Evolutionary conservation across 441 rosid genomes (phyloP), one percentile per base, ranked within the genome.

Genomic region (Euphorbia corollata): DNA sequence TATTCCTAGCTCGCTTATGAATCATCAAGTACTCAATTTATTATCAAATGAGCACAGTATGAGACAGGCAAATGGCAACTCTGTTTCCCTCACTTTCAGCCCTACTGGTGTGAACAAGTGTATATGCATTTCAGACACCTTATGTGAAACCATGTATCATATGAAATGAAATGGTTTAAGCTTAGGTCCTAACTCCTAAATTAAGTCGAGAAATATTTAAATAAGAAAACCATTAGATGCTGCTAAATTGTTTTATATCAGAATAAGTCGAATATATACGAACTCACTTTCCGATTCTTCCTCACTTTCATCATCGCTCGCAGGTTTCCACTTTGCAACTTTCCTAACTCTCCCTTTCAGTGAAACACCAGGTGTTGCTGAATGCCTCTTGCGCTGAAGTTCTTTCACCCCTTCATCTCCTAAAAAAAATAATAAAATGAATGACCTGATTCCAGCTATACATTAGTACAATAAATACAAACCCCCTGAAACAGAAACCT

Each of bases 341-440:
- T 95, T 95, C 82, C 99, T 86, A 43, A 95, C 95, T 78, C 99
- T 90, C 74, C 99, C 98, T 77, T 86, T 91, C 15, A 86, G 56
- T 70, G 99, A 95, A 72, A 91, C 95, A 76, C 90, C 97, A 56
- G 98, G 92, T 38, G 91, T 79, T 41, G 96, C 97, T 38, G 90
- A 90, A 75, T 87, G 98, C 82, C 99, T 82, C 87, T 95, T 95
- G 71, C 96, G 84, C 68, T 87, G 93, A 77, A 91, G 97, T 84
- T 86, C 98, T 76, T 83, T 88, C 43, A 85, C 88, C 68, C 84
- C 86, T 70, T 90, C 98, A 80, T 91, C 99, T 76, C 88, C 99
- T 89, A 78, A 60, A 67, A 67, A 34, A 45, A 47, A 2, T 12
- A 47, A 70, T 64, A 63, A 65, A 60, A 71, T 68, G 64, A 58